Evolutionary conservation across 257 asterid genomes (phyloP).

Genomic region (Rhazya stricta): DNA sequence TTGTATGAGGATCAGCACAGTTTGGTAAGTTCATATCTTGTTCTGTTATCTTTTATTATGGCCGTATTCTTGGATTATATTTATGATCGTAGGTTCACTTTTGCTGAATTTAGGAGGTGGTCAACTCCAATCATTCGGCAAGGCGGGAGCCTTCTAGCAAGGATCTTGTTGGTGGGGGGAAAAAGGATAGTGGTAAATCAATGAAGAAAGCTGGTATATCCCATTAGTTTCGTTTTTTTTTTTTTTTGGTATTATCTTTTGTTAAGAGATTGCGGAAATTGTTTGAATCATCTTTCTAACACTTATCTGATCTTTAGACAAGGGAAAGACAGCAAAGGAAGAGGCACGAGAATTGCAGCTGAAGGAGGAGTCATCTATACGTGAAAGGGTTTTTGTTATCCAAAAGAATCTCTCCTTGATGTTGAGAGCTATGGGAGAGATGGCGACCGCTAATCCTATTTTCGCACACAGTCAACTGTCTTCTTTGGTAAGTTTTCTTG

Average conservation of each 20-base stretch:
- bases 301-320: conserved; percentile 43
- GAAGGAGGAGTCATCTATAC: conserved; percentile 69
- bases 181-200: conserved; percentile 67
- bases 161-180: conserved; percentile 50
- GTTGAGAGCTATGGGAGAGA: conserved; percentile 89
- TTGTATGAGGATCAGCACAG: conserved; percentile 50
- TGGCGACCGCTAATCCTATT: conserved; percentile 87
- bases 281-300: conserved; percentile 7
- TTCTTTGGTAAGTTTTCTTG: conserved; percentile 64
- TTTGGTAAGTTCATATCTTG: conserved; percentile 28
- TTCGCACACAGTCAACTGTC: conserved; percentile 93
- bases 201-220: conserved; percentile 68
- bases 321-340: conserved; percentile 87
- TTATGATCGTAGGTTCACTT: conserved; percentile 3
- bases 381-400: conserved; percentile 55
- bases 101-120: conserved; percentile 56
- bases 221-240: not conserved
- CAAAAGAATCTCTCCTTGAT: conserved; percentile 66
- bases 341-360: conserved; percentile 98
- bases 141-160: conserved; percentile 54
- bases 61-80: not conserved
- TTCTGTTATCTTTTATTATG: not conserved
- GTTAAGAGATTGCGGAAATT: conserved; percentile 8
- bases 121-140: conserved; percentile 47
- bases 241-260: conserved; percentile 1